Conservation (phyloP, 495 filamentous ascomycete species). For the Hypoxylon trugodes region DNA sequence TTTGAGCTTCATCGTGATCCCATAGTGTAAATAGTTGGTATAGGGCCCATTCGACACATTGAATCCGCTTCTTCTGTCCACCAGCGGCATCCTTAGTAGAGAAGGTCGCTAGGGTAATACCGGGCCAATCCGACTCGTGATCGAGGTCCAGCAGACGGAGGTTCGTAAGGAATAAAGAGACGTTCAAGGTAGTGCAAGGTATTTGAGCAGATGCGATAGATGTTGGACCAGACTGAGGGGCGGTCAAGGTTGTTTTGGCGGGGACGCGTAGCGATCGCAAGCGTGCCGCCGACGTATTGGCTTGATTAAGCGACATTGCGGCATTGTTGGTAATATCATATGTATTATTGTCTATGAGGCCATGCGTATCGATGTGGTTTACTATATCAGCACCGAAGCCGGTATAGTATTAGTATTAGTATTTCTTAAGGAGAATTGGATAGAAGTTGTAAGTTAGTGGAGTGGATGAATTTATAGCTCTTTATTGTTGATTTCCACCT, state of each 20-base stretch:
- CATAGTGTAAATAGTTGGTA: constrained; percentile 83
- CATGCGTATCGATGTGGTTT: constrained; percentile 1
- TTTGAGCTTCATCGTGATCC: constrained; percentile 75
- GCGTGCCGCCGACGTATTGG: constrained; percentile 36
- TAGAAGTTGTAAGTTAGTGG: constrained; percentile 8
- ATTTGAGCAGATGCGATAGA: constrained; percentile 30
- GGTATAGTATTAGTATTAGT: background rate
- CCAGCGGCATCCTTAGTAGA: constrained; percentile 70
- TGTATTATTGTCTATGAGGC: background rate
- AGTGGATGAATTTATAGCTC: background rate
- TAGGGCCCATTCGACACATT: constrained; percentile 83
- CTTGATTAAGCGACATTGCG: constrained; percentile 40
- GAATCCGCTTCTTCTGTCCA: constrained; percentile 80
- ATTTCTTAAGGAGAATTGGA: background rate
- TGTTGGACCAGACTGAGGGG: constrained; percentile 31
- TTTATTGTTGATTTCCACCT: constrained; percentile 21
- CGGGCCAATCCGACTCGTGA: constrained; percentile 77
- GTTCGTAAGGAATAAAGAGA: constrained; percentile 80
- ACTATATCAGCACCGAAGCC: background rate
- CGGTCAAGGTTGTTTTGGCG: constrained; percentile 43
- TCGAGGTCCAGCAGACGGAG: constrained; percentile 82
- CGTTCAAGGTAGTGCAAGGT: constrained; percentile 55
- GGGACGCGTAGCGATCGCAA: constrained; percentile 39
- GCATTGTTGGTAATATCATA: constrained; percentile 33
- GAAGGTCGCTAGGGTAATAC: constrained; percentile 69